phyloP scores from a whole-genome alignment of 139 green algal species.

The Chlamydomonas urium region DNA sequence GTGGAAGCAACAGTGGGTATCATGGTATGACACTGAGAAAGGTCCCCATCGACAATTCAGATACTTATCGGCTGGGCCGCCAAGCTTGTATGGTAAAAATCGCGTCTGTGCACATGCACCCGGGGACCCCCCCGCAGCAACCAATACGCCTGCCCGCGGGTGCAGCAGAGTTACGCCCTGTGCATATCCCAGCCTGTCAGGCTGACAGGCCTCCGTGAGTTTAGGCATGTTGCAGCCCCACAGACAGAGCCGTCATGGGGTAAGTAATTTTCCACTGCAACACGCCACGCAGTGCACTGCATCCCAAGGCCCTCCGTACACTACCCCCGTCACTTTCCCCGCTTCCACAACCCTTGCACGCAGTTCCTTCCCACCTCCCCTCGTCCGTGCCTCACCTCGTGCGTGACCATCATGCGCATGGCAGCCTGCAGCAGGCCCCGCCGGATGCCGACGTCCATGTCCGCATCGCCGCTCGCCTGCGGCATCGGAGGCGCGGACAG shows the following conservation, averaged over 20 bases:
- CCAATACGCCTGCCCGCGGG: no score
- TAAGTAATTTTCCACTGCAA: neutral
- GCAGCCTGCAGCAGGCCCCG: slow-evolving; percentile 35
- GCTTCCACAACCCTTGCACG: neutral
- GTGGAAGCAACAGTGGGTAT: neutral
- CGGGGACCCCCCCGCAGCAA: no score
- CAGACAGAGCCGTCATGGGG: neutral
- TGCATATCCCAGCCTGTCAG: no score
- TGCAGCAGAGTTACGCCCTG: no score
- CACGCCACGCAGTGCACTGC: neutral
- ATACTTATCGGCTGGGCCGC: neutral
- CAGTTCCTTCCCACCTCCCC: no score
- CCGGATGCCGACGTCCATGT: slow-evolving; percentile 15
- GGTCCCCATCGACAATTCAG: neutral
- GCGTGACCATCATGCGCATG: slow-evolving; percentile 29
- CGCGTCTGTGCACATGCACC: no score
- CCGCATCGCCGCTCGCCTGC: neutral
- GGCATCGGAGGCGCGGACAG: slow-evolving; percentile 14
- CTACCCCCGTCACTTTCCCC: neutral
- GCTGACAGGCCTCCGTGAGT: no score
- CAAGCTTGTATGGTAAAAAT: neutral
- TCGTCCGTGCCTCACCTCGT: no score
- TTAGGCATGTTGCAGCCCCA: neutral
- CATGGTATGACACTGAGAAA: neutral
- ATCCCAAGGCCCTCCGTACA: neutral